Percentiles rank a stretch among this genome's conserved stretches.
phyloP scores from a whole-genome alignment of 495 filamentous ascomycete genomes.

The Hypoxylon lienhwacheense region DNA sequence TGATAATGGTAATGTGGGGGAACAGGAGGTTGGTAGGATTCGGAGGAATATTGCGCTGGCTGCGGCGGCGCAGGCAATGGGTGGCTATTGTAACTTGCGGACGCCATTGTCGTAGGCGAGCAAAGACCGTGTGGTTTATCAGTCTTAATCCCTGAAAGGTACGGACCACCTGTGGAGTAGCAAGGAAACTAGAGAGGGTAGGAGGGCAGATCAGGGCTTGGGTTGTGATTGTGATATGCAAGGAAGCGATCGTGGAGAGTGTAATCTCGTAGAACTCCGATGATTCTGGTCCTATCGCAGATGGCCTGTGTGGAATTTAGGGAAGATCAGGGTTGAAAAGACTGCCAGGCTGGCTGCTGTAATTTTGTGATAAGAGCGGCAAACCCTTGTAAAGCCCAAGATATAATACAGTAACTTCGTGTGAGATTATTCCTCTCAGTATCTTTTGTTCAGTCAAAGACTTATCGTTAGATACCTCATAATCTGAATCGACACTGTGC shows the following conservation, averaged over 20 bases:
- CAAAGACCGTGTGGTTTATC: constrained; percentile 24
- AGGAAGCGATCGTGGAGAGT: constrained; percentile 34
- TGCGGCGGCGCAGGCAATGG: constrained; percentile 36
- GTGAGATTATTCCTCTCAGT: constrained; percentile 14
- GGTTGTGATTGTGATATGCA: constrained; percentile 38
- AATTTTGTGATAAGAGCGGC: constrained; percentile 26
- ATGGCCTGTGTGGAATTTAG: constrained; percentile 14
- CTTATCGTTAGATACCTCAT: background rate
- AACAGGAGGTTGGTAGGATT: constrained; percentile 30
- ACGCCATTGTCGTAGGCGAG: constrained; percentile 38
- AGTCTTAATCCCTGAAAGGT: constrained; percentile 31
- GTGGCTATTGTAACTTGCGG: constrained; percentile 33
- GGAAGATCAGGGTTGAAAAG: constrained; percentile 11
- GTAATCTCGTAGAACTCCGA: constrained; percentile 18
- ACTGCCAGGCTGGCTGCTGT: constrained; percentile 5
- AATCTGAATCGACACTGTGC: constrained; percentile 11
- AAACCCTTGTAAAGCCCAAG: constrained; percentile 17
- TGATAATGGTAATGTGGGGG: constrained; percentile 34
- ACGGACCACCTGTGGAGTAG: constrained; percentile 26
- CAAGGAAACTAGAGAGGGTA: constrained; percentile 25
- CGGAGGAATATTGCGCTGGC: constrained; percentile 33
- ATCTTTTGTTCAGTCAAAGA: constrained; percentile 8
- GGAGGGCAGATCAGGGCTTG: constrained; percentile 30
- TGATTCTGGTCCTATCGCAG: constrained; percentile 24
- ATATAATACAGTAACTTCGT: constrained; percentile 4